Base-by-base conservation (phyloP, 805 yeast species). In the Ogataea nonfermentans region DNA sequence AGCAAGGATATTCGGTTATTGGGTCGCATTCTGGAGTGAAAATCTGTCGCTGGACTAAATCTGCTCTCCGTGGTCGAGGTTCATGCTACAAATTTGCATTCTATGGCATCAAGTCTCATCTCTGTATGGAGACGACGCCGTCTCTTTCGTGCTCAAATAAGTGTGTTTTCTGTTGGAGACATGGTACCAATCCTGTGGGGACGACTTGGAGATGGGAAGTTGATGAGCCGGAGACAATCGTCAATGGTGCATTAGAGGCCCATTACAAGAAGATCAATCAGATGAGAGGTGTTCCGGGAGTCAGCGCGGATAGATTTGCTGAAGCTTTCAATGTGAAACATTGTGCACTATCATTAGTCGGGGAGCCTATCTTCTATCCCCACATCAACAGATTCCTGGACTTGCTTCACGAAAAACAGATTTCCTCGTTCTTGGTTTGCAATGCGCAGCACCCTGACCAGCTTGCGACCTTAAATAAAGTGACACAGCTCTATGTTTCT, bases 91-190 rank as follows among this genome's bases (percentile, higher is more conserved):
- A 89, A 59, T 87, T 76, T 64, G 95, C 96, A 8, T 83, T 89
- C 53, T 89, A 90, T 60, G 96, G 96, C 16, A 89, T 89, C 52
- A 78, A 74, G 45, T 84, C 95, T 2, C 96, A 91, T 65, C 67
- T 91, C 41, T 89, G 97, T 65, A 89, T 89, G 97, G 97, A 89
- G 59, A 79, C 96, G 2, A 89, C 97, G 0, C 97, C 97, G 1
- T 83, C 95, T 1, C 69, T 89, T 43, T 91, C 96, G 6, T 89
- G 97, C 62, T 87, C 96, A 4, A 89, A 89, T 59, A 89, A 89
- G 61, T 89, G 97, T 73, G 96, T 90, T 4, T 89, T 89, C 57
- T 89, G 97, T 66, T 89, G 97, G 97, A 76, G 97, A 60, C 97
- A 89, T 62, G 97, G 97, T 34, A 89, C 96, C 2, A 90, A 89